These are phyloP conservation scores for Samsoniella hepiali DNA, from an alignment of 2,329 filamentous ascomycete species.

Conservation along the genomic window DNA sequence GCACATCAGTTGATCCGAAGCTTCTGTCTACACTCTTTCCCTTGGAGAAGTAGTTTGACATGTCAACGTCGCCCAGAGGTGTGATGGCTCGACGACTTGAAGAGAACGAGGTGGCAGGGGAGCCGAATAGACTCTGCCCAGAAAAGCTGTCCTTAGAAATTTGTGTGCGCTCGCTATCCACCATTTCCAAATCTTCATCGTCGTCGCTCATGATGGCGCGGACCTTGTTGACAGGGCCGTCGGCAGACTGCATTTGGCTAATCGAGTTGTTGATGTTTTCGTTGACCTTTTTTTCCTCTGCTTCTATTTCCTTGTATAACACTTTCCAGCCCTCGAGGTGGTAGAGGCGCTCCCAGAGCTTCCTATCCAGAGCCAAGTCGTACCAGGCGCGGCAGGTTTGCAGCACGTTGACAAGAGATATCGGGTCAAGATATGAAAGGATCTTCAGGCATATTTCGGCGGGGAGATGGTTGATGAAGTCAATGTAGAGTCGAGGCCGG, in stretches of 20 bases:
- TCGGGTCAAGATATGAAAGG: slow-evolving; percentile 78
- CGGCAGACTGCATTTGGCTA: slow-evolving; percentile 43
- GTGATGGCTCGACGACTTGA: slow-evolving; percentile 27
- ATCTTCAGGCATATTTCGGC: slow-evolving; percentile 89
- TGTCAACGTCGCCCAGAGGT: slow-evolving; percentile 30
- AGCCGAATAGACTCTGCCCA: slow-evolving; percentile 35
- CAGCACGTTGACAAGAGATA: slow-evolving; percentile 76
- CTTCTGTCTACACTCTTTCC: slow-evolving; percentile 31
- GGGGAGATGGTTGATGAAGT: slow-evolving; percentile 82
- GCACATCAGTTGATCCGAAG: slow-evolving; percentile 28
- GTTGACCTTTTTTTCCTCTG: slow-evolving; percentile 62
- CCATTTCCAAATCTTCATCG: slow-evolving; percentile 53
- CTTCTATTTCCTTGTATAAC: slow-evolving; percentile 60
- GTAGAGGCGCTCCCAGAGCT: slow-evolving; percentile 83
- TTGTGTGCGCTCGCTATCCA: slow-evolving; percentile 34
- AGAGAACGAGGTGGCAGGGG: slow-evolving; percentile 32
- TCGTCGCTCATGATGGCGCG: slow-evolving; percentile 48
- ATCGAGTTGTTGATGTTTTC: slow-evolving; percentile 38
- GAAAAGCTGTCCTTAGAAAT: slow-evolving; percentile 25
- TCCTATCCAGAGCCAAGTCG: slow-evolving; percentile 73
- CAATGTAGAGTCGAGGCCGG: slow-evolving; percentile 83
- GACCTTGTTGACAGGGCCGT: slow-evolving; percentile 54
- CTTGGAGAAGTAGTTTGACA: slow-evolving; percentile 28
- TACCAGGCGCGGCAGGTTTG: slow-evolving; percentile 81
- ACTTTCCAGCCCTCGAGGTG: slow-evolving; percentile 82